Evolutionary conservation across 768 basidiomycete species (phyloP), one percentile per base, ranked within the genome.

Genomic region (Kwoniella dendrophila): DNA sequence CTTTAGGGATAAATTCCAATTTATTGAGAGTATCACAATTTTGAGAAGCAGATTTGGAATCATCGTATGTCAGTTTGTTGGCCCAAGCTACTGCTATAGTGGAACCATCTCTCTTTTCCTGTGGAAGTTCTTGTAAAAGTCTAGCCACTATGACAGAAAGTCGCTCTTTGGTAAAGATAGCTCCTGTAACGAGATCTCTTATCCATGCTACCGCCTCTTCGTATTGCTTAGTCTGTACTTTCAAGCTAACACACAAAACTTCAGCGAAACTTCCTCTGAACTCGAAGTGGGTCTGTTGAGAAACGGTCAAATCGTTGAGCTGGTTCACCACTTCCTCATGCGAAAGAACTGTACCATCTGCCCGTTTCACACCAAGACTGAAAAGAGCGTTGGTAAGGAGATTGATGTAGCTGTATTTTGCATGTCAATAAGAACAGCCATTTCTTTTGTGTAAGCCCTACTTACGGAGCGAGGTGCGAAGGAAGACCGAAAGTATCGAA

Each of bases 261-360:
- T 99, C 92, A 4, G 86, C 81, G 74, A 94, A 93, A 20, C 62
- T 63, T 52, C 82, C 82, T 18, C 83, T 82, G 64, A 86, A 74
- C 14, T 91, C 91, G 7, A 90, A 82, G 26, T 83, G 83, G 58
- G 84, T 84, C 57, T 89, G 88, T 74, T 97, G 96, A 2, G 85
- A 86, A 26, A 98, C 91, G 0, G 96, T 97, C 68, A 78, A 59
- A 58, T 92, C 84, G 71, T 96, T 92, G 1, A 99, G 85, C 64
- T 86, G 85, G 78, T 94, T 88, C 63, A 97, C 84, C 27, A 97
- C 96, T 57, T 94, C 86, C 79, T 98, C 96, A 66, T 93, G 90
- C 10, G 84, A 82, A 45, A 98, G 80, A 38, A 80, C 79, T 64
- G 87, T 84, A 2, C 94, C 95, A 55, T 83, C 81, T 40, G 85